These are phyloP conservation scores for Fragilariopsis cylindrus DNA, from an alignment of 108 stramenopile species.

Conservation along the genomic window DNA sequence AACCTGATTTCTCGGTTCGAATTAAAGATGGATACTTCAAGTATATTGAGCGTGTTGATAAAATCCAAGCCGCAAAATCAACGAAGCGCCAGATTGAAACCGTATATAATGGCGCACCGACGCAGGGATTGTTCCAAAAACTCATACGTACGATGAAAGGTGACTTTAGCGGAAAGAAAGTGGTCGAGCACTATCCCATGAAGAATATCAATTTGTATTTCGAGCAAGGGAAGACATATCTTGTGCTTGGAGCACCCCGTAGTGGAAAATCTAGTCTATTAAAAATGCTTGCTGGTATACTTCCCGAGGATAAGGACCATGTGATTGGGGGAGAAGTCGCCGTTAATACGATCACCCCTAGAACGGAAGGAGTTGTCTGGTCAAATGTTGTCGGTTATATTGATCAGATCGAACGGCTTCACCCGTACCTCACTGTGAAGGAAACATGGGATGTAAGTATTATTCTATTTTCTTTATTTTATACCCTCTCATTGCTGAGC, in stretches of 20 bases:
- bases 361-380: constrained; percentile 41
- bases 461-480: too few relatives aligned
- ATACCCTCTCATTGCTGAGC: too few relatives aligned
- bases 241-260: constrained; percentile 79
- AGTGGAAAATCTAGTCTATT: constrained; percentile 65
- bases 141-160: neutral
- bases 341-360: constrained; percentile 36
- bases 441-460: constrained; percentile 54
- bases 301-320: constrained; percentile 25
- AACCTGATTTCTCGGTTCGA: neutral
- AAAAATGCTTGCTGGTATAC: constrained; percentile 42
- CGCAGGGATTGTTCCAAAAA: neutral
- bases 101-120: constrained; percentile 1
- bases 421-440: constrained; percentile 69
- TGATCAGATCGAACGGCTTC: constrained; percentile 77
- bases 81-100: constrained; percentile 9
- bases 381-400: constrained; percentile 39
- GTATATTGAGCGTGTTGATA: constrained; percentile 9
- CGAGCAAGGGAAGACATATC: constrained; percentile 74
- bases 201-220: constrained; percentile 60
- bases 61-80: neutral
- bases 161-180: neutral
- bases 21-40: constrained; percentile 21
- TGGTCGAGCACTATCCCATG: constrained; percentile 29
- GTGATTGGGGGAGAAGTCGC: constrained; percentile 37